Conservation (phyloP, 2,329 filamentous ascomycete species). For the Sphaerostilbella broomeana region DNA sequence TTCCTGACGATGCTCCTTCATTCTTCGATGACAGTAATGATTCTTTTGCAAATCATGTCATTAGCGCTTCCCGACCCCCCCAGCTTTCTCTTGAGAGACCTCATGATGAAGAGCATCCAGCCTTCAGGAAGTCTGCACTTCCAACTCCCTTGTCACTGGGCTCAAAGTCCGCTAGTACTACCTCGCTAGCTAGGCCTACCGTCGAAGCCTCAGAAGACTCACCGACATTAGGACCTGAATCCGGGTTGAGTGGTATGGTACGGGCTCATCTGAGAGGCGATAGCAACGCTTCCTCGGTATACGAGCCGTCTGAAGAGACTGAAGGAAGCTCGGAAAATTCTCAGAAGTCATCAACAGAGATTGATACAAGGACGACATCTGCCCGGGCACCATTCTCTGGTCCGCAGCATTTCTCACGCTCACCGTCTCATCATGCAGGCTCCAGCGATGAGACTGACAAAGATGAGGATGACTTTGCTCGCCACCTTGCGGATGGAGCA, state of each 20-base stretch:
- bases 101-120: slow-evolving; percentile 48
- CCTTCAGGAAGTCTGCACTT: slow-evolving; percentile 41
- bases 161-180: slow-evolving; percentile 15
- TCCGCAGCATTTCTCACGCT: slow-evolving; percentile 5
- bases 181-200: slow-evolving; percentile 4
- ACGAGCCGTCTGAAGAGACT: slow-evolving; percentile 39
- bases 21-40: slow-evolving; percentile 42
- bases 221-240: slow-evolving; percentile 65
- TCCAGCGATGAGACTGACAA: slow-evolving; percentile 16
- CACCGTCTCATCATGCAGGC: slow-evolving; percentile 5
- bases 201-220: slow-evolving; percentile 52
- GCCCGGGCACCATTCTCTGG: no score
- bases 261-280: slow-evolving; percentile 75
- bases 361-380: background rate
- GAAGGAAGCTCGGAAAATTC: slow-evolving; percentile 22
- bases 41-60: slow-evolving; percentile 18
- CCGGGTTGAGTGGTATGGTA: slow-evolving; percentile 72
- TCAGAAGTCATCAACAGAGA: background rate
- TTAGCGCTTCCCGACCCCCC: slow-evolving; percentile 20
- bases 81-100: slow-evolving; percentile 40
- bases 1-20: slow-evolving; percentile 31
- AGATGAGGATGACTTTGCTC: slow-evolving; percentile 65
- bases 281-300: slow-evolving; percentile 77
- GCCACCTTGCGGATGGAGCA: slow-evolving; percentile 63
- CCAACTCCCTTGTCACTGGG: slow-evolving; percentile 37